Percentiles rank a stretch among this genome's conserved stretches.
Conservation (phyloP, 2,329 filamentous ascomycete species). For the Fusarium setosum region DNA sequence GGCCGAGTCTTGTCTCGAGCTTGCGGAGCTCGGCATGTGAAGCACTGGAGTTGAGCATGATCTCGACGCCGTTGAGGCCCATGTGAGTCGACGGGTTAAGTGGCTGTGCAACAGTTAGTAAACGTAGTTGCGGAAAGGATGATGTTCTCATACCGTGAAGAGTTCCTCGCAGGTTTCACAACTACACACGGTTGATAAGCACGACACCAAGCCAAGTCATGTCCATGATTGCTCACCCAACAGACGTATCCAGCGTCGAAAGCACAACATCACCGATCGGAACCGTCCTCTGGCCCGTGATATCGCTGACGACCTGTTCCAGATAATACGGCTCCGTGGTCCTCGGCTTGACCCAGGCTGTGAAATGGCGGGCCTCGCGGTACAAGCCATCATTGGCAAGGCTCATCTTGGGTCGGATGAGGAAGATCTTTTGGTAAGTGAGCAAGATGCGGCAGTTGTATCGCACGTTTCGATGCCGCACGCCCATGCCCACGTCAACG, state of each 20-base stretch:
- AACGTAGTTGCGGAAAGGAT: too few species aligned
- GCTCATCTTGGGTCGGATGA: slow-evolving; percentile 38
- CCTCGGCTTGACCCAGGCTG: background rate
- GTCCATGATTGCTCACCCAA: too few species aligned
- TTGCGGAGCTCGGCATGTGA: slow-evolving; percentile 73
- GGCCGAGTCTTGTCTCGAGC: slow-evolving; percentile 69
- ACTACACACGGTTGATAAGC: too few species aligned
- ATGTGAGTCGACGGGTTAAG: slow-evolving; percentile 7
- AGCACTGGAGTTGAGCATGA: slow-evolving; percentile 76
- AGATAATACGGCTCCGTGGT: slow-evolving; percentile 37
- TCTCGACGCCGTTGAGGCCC: slow-evolving; percentile 69
- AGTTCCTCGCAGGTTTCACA: background rate
- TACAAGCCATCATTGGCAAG: slow-evolving; percentile 32
- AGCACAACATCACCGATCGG: slow-evolving; percentile 50
- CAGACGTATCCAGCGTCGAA: background rate
- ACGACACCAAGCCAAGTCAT: too few species aligned
- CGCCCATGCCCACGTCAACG: slow-evolving; percentile 42
- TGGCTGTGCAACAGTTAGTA: too few species aligned
- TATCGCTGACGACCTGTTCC: slow-evolving; percentile 42
- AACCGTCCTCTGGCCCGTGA: slow-evolving; percentile 49
- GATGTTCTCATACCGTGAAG: slow-evolving; percentile 43
- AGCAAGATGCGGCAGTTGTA: slow-evolving; percentile 51
- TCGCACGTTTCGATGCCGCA: slow-evolving; percentile 46
- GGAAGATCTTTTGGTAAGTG: slow-evolving; percentile 36
- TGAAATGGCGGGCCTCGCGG: background rate